Base-by-base conservation (phyloP, 148 eudicot species). In the Oxyria digyna region DNA sequence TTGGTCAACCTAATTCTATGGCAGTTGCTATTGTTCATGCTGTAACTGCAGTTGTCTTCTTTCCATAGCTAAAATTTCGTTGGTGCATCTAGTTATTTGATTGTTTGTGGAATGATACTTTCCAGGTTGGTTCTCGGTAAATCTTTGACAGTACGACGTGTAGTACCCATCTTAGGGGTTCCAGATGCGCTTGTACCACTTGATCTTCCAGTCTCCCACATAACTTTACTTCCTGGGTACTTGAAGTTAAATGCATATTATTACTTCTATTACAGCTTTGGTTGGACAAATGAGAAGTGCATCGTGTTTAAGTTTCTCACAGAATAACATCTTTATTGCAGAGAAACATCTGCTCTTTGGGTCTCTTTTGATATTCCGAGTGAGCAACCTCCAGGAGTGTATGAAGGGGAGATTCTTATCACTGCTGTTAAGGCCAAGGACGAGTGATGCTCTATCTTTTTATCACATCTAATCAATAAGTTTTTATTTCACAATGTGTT, bases 161-260 rank as follows among this genome's bases (percentile, higher is more conserved):
- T 94, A 72, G 92, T 83, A 45, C 87, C 99, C 33, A 68, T 94
- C 68, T 81, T 94, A 76, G 99, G 99, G 18, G 93, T 94, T 76
- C 99, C 99, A 29, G 99, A 94, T 94, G 99, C 99, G 69, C 99
- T 94, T 76, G 96, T 94, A 62, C 97, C 99, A 45, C 89, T 94
- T 84, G 85, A 90, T 74, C 62, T 85, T 68, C 97, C 99, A 65
- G 69, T 70, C 68, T 82, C 85, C n/a, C 96, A 83, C 41, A 75
- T 90, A 65, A 84, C 57, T 78, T 73, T 94, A 71, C 74, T 71
- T 74, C 85, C 99, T 42, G 96, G 99, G 99, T 94, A 94, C 69
- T 42, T 68, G 17, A 62, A 45, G 18, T 29, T 29, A 59, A 59
- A 59, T 29, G 6, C 65, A 29, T 13, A 17, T 29, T 12, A 6